Base-by-base conservation (phyloP, 208 protist species). In the Leishmania braziliensis region DNA sequence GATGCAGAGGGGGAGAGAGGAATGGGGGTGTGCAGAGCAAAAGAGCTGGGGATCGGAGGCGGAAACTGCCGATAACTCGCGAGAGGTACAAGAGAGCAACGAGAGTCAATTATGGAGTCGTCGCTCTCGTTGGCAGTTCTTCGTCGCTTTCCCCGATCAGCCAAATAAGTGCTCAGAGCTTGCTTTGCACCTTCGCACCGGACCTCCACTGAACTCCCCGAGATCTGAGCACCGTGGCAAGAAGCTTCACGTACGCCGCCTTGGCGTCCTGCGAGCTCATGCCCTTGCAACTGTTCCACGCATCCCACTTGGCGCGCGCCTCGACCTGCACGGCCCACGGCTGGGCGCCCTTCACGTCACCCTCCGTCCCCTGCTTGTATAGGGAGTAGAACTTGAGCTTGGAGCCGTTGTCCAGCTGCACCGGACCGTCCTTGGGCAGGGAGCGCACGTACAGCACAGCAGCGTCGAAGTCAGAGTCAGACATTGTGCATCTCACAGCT, bases 321-420 rank as follows among this genome's bases (percentile, higher is more conserved):
- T 97, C 95, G 50, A 98, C 33, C 79, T 98, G 91, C n/a, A 98
- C 93, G 10, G 94, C 93, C 92, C 94, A 98, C 75, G 96, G 96
- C 88, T 96, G 96, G 33, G 81, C 75, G 56, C 94, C 95, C 80
- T 90, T 91, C 76, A 97, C 94, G 68, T 99, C 95, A 10, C 99
- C 99, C 82, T 97, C 97, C 53, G 95, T 99, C 54, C 94, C 98
- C 90, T 99, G 99, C 93, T 99, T 99, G 94, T 91, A 99, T 23
- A 99, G 85, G n/a, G 85, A 93, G 89, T 99, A 99, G 78, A 99
- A 92, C 84, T 97, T 81, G 9, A 99, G 93, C 82, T 96, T 93
- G 58, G 95, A 95, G 14, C 90, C 88, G 83, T 98, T 98, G 86
- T 91, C 87, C 83, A 99, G 88, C 85, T 98, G 84, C 10, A 95